Conservation (phyloP, 2,329 filamentous ascomycete species). For the Ceratocystiopsis sp. region DNA sequence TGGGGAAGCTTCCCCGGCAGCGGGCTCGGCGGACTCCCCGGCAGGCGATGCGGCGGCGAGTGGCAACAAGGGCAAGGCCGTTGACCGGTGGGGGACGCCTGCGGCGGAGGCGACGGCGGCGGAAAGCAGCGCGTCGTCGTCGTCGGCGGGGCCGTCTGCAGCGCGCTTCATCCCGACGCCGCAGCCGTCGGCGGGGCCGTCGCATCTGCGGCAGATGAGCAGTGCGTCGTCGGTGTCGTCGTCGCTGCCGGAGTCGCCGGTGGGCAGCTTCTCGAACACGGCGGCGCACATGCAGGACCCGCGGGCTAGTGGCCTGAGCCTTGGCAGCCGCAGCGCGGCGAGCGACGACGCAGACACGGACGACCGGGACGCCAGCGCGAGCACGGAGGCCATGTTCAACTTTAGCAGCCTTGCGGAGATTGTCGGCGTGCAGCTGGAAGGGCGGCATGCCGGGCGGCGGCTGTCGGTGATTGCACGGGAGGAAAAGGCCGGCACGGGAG, state of each 20-base stretch:
- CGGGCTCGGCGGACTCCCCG: no score
- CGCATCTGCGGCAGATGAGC: slow-evolving; percentile 67
- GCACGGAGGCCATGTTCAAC: slow-evolving; percentile 72
- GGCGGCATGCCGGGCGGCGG: slow-evolving; percentile 22
- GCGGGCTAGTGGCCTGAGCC: slow-evolving; percentile 35
- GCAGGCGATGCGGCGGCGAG: slow-evolving; percentile 10
- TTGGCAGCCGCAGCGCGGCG: slow-evolving; percentile 27
- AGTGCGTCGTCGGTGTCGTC: slow-evolving; percentile 74
- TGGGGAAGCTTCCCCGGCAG: no score
- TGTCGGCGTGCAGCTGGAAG: slow-evolving; percentile 48
- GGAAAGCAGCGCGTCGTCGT: slow-evolving; percentile 12
- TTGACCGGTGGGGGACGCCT: slow-evolving; percentile 33
- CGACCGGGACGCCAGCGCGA: slow-evolving; percentile 27
- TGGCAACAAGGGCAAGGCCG: slow-evolving; percentile 48
- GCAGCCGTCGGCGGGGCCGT: slow-evolving; percentile 41
- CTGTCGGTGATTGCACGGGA: slow-evolving; percentile 14
- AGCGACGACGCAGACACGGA: slow-evolving; percentile 13
- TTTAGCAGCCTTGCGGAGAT: slow-evolving; percentile 77
- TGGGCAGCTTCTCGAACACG: slow-evolving; percentile 29
- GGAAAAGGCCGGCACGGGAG: not conserved
- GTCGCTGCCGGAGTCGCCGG: slow-evolving; percentile 51
- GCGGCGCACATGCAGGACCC: slow-evolving; percentile 24
- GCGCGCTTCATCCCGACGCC: slow-evolving; percentile 29
- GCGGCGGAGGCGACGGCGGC: slow-evolving; percentile 37
- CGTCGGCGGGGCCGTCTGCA: slow-evolving; percentile 12